phyloP scores from a whole-genome alignment of 2,329 filamentous ascomycete genomes.

The Taxawa tesnikishii region DNA sequence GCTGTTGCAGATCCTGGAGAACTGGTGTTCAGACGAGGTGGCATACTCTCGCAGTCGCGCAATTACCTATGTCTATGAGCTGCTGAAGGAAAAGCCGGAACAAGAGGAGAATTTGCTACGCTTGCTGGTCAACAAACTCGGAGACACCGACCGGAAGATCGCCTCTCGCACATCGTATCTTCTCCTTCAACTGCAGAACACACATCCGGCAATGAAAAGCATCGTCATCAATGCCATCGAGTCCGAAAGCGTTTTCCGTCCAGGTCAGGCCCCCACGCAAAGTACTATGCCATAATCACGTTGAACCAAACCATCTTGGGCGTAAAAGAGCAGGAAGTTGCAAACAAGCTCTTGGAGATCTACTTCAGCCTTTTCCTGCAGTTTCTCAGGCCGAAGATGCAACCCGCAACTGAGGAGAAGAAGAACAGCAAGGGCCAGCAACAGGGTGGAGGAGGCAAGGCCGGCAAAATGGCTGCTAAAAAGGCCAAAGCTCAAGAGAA shows the following conservation, averaged over 20 bases:
- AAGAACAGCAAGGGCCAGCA: conserved; percentile 19
- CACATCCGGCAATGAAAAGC: conserved; percentile 87
- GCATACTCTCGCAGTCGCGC: conserved; percentile 82
- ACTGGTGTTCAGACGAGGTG: conserved; percentile 90
- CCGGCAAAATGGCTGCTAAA: conserved; percentile 39
- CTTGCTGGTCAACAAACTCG: conserved; percentile 89
- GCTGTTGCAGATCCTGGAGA: conserved; percentile 78
- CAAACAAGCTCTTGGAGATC: conserved; percentile 70
- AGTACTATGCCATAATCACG: conserved; percentile 93
- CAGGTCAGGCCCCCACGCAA: conserved; percentile 79
- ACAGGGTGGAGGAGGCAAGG: conserved; percentile 42
- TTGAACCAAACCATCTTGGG: conserved; percentile 93
- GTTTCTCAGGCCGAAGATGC: conserved; percentile 59
- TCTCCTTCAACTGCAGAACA: conserved; percentile 77
- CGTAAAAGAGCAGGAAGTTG: conserved; percentile 67
- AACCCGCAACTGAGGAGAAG: conserved; percentile 29
- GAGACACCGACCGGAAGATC: conserved; percentile 91
- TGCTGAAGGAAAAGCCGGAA: conserved; percentile 91
- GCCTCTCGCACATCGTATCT: conserved; percentile 87
- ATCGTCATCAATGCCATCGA: conserved; percentile 78
- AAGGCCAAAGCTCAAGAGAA: conserved; percentile 28
- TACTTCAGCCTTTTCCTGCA: conserved; percentile 86
- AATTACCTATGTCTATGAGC: conserved; percentile 80
- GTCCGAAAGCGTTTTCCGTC: conserved; percentile 74
- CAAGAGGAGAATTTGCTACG: conserved; percentile 90